Evolutionary conservation across 2,329 filamentous ascomycete genomes (phyloP), one percentile per base, ranked within the genome.

Genomic region (Sclerotinia borealis): DNA sequence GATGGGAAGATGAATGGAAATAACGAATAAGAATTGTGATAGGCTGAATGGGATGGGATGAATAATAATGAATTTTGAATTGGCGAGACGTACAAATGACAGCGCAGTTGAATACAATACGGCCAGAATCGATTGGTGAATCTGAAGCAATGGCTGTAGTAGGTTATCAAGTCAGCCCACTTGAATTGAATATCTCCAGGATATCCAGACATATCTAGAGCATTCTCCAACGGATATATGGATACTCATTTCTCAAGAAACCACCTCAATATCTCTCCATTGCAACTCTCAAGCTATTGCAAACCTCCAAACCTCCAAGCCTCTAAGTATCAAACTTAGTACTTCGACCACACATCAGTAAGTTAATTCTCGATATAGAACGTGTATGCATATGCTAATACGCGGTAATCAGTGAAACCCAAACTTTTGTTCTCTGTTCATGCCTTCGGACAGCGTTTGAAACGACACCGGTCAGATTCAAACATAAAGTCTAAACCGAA

Each of bases 221-320:
- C 0, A 1, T 27, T 36, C 7, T 2, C n/a, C 11, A 5, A 15
- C 13, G n/a, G 6, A 36, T n/a, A 1, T n/a, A 1, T 3, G 4
- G 4, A 13, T 36, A 7, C 6, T 51, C 4, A 29, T 25, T 15
- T n/a, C 10, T 4, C 10, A 27, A 47, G 17, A 1, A 25, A 36
- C 3, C 31, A 36, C 19, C 48, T 50, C 19, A 19, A 19, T 15
- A 0, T 4, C 5, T 2, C 15, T 22, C 5, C 11, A 51, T 7
- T 36, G 3, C n/a, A 36, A 36, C 3, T 8, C 31, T 17, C 11
- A 25, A 17, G 7, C 4, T 15, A 2, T 51, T 3, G 3, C 13
- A 5, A 4, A 36, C 22, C 19, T 15, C 31, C 7, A 36, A 15
- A 4, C n/a, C 15, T 36, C 13, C 11, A 31, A n/a, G 6, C 4